Evolutionary conservation across 2,329 filamentous ascomycete species (phyloP), one percentile per base, ranked within the genome.

Genomic region (Fusarium vanettenii): DNA sequence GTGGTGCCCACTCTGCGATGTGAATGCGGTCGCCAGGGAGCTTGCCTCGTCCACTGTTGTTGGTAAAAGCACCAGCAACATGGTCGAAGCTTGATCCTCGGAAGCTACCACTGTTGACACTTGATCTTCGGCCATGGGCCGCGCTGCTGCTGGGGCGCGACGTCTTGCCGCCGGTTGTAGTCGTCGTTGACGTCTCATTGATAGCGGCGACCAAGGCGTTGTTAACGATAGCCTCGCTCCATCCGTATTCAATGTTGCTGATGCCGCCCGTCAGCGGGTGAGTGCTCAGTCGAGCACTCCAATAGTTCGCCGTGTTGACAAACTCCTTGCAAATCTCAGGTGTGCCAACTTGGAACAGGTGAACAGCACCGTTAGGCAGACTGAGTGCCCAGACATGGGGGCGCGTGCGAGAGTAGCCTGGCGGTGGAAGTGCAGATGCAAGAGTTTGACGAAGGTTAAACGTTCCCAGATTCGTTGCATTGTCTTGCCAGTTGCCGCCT

Each of bases 401-500:
- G 13, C 97, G 89, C 31, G 92, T 90, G 79, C 97, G 95, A 37
- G 95, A 98, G 83, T 98, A 98, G 13, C 97, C 97, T 0, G 97
- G 96, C 1, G 95, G 90, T 10, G 97, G 97, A 16, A 99, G 89
- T 0, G 93, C 92, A 66, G 95, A 98, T 13, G 97, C 97, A 74
- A 98, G 93, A 1, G 95, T 97, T 82, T 98, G 95, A 22, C 95
- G 91, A 9, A 99, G 90, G 50, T 93, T 92, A 82, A 98, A 98
- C 22, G 92, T 93, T 78, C 94, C 95, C 11, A 98, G 87, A 74
- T 92, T 94, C 74, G 97, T 95, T 6, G 97, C 97, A 80, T 97
- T 98, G 76, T 98, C 95, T 82, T 96, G 96, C 97, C 97, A 99
- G 82, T 99, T 98, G 27, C 97, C 97, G 70, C 97, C 97, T 75